phyloP scores from a whole-genome alignment of 2,329 filamentous ascomycete species.

The Cladosporium sp. region DNA sequence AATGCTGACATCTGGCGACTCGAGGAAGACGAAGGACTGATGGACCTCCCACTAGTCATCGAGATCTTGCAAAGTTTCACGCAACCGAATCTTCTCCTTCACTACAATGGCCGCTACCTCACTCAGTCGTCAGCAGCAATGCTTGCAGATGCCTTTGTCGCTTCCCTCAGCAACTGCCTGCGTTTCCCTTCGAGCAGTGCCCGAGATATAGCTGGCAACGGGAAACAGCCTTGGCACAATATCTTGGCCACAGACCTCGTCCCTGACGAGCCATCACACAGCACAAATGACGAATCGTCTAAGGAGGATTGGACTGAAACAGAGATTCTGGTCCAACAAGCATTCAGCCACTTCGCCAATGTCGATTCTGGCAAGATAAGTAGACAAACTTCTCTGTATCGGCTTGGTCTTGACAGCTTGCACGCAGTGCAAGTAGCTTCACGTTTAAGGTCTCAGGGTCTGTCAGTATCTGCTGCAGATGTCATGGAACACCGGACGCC shows the following conservation, averaged over 20 bases:
- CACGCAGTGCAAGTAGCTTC: conserved; percentile 77
- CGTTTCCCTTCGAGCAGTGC: conserved; percentile 31
- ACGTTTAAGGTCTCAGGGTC: conserved; percentile 60
- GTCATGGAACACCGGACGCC: conserved; percentile 60
- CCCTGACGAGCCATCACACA: not conserved
- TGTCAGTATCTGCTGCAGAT: conserved; percentile 66
- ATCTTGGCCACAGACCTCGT: not conserved
- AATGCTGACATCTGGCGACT: conserved; percentile 53
- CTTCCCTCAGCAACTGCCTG: conserved; percentile 29
- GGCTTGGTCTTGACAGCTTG: conserved; percentile 89
- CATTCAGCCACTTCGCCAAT: conserved; percentile 61
- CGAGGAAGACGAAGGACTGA: conserved; percentile 55
- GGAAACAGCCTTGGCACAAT: not conserved
- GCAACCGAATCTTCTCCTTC: conserved; percentile 50
- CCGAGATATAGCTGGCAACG: not conserved
- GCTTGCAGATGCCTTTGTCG: conserved; percentile 34
- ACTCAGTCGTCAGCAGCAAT: conserved; percentile 36
- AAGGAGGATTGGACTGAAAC: conserved; percentile 50
- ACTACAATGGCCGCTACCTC: conserved; percentile 63
- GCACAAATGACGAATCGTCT: not conserved
- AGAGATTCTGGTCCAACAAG: conserved; percentile 56
- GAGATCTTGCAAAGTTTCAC: conserved; percentile 64
- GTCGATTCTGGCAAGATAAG: conserved; percentile 53
- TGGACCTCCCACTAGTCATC: conserved; percentile 77
- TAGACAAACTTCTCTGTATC: conserved; percentile 72